These are phyloP conservation scores for Fusarium fujikuroi DNA, from an alignment of 2,329 filamentous ascomycete species.

Conservation along the genomic window DNA sequence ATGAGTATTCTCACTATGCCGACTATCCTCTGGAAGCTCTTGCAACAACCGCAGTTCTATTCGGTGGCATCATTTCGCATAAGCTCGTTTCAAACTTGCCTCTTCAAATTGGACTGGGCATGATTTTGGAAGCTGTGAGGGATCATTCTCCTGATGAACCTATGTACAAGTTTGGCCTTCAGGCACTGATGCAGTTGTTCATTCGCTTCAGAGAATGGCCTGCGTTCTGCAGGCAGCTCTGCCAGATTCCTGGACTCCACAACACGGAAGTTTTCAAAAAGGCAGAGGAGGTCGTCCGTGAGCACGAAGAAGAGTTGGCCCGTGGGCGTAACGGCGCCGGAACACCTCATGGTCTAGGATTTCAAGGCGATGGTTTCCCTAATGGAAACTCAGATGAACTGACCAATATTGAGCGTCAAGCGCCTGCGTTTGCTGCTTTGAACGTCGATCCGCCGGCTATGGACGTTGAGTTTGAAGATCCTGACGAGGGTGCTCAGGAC, in stretches of 20 bases:
- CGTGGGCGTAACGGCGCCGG: conserved; percentile 64
- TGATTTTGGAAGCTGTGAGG: conserved; percentile 96
- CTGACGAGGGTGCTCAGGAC: conserved; percentile 85
- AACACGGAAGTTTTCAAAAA: conserved; percentile 86
- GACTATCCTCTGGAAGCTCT: conserved; percentile 97
- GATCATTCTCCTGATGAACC: conserved; percentile 84
- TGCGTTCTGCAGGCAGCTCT: conserved; percentile 87
- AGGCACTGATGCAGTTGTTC: conserved; percentile 90
- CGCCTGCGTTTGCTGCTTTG: conserved; percentile 81
- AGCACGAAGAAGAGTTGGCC: conserved; percentile 70
- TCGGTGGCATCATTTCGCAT: conserved; percentile 95
- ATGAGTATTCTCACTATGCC: conserved; percentile 94
- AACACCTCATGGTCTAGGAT: conserved; percentile 50
- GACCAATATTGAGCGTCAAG: conserved; percentile 66
- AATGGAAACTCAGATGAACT: conserved; percentile 79
- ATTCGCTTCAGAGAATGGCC: conserved; percentile 90
- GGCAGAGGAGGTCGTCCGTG: conserved; percentile 81
- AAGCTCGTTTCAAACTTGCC: conserved; percentile 90
- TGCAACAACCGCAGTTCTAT: conserved; percentile 94
- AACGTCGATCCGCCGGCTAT: conserved; percentile 76
- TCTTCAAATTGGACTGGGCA: conserved; percentile 91
- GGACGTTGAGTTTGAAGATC: conserved; percentile 79
- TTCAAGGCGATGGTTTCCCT: conserved; percentile 62
- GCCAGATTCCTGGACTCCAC: conserved; percentile 83
- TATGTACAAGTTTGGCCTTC: conserved; percentile 98